A percentile compares a stretch with the other conserved stretches of the same genome.
phyloP scores from a whole-genome alignment of 345 rosid genomes.

The Bretschneidera sinensis region DNA sequence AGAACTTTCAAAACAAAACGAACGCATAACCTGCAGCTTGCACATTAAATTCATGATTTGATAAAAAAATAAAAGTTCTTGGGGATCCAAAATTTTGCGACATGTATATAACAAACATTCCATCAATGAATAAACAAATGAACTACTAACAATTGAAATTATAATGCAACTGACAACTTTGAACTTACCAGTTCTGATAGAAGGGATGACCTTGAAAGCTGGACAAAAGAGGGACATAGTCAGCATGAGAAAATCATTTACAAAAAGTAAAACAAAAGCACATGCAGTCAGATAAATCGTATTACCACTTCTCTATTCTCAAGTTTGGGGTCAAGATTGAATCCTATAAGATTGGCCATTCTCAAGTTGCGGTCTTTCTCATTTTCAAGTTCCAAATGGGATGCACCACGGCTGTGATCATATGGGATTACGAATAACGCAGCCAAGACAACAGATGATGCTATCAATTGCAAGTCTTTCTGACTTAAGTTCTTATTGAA shows the following conservation, averaged over 20 bases:
- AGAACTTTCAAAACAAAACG: too few species aligned
- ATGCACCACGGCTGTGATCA: slow-evolving; percentile 55
- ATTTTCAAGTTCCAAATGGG: slow-evolving; percentile 85
- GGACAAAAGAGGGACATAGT: slow-evolving; percentile 21
- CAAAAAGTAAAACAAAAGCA: background rate
- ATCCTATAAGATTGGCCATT: slow-evolving; percentile 94
- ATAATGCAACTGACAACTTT: background rate
- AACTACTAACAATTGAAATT: too few species aligned
- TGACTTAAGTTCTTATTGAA: slow-evolving; percentile 95
- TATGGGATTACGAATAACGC: slow-evolving; percentile 81
- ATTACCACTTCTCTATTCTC: slow-evolving; percentile 91
- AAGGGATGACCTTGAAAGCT: slow-evolving; percentile 88
- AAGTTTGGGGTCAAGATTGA: slow-evolving; percentile 75
- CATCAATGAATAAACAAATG: too few species aligned
- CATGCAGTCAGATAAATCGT: slow-evolving; percentile 10
- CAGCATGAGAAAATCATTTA: slow-evolving; percentile 9
- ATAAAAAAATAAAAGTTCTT: too few species aligned
- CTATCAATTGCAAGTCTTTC: slow-evolving; percentile 87
- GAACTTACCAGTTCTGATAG: slow-evolving; percentile 83
- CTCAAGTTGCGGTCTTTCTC: slow-evolving; percentile 88
- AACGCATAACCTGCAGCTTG: too few species aligned
- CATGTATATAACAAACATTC: too few species aligned
- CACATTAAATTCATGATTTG: too few species aligned
- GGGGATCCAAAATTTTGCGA: too few species aligned
- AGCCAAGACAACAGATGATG: slow-evolving; percentile 94